A percentile compares a stretch with the other conserved stretches of the same genome.
phyloP scores from a whole-genome alignment of 2,329 filamentous ascomycete species.

The Claviceps maximensis region DNA sequence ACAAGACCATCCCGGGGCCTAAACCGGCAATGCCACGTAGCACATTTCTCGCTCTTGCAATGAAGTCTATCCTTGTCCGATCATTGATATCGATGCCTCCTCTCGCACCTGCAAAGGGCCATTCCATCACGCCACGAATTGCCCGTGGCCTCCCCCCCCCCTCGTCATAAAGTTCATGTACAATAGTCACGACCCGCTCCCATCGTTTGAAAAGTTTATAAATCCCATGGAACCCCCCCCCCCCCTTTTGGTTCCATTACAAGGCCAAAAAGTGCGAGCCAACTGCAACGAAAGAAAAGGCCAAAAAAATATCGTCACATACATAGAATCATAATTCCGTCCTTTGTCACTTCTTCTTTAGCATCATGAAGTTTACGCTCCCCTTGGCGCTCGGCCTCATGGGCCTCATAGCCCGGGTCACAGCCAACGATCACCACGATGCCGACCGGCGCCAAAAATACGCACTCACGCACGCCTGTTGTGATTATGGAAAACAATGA shows the following conservation, averaged over 20 bases:
- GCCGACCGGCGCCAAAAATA: neutral
- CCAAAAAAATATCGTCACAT: neutral
- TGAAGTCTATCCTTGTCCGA: neutral
- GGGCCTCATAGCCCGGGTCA: neutral
- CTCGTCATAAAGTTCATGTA: neutral
- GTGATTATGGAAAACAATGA: too few relatives aligned
- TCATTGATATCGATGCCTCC: too few relatives aligned
- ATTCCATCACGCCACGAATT: neutral
- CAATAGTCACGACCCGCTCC: too few relatives aligned
- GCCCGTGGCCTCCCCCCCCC: too few relatives aligned
- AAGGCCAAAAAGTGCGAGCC: too few relatives aligned
- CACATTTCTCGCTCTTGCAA: neutral
- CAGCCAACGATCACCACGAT: neutral
- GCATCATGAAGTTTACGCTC: neutral
- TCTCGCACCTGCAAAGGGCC: neutral
- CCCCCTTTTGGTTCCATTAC: neutral
- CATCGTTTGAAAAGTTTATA: neutral
- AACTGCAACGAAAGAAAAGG: neutral
- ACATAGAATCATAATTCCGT: neutral
- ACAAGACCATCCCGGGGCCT: too few relatives aligned
- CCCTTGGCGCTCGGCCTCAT: neutral
- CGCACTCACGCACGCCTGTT: neutral
- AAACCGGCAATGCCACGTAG: neutral
- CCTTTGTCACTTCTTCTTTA: neutral
- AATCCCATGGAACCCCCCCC: neutral